These are phyloP conservation scores for Zygotorulaspora mrakii DNA, from an alignment of 1,139 yeast genomes.

Conservation along the genomic window DNA sequence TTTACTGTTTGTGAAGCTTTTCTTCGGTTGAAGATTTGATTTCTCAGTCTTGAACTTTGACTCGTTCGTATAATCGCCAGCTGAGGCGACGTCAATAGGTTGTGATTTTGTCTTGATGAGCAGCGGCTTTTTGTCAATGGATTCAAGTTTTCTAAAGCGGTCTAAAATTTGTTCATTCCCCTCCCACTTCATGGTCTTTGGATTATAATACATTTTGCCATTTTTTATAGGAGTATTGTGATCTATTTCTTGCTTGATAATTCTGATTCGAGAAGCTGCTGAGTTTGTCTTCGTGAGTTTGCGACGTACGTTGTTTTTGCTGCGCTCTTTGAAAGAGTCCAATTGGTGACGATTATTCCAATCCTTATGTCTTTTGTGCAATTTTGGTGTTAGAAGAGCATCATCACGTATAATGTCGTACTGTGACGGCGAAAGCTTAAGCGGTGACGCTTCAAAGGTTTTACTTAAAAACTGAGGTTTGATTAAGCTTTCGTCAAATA, in stretches of 20 bases:
- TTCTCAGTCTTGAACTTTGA: constrained; percentile 3
- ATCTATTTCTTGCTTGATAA: constrained; percentile 37
- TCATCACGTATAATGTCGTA: constrained; percentile 31
- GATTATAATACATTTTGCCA: constrained; percentile 49
- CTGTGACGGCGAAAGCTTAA: constrained; percentile 29
- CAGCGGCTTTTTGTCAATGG: constrained; percentile 25
- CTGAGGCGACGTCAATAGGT: constrained; percentile 1
- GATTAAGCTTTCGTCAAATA: constrained; percentile 24
- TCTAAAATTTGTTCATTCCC: constrained; percentile 55
- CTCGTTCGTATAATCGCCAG: background rate
- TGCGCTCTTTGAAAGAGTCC: constrained; percentile 28
- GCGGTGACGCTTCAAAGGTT: constrained; percentile 15
- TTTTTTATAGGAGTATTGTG: constrained; percentile 34
- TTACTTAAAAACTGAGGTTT: constrained; percentile 26
- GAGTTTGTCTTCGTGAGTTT: constrained; percentile 11
- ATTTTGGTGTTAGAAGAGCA: constrained; percentile 29
- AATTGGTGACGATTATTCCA: constrained; percentile 21
- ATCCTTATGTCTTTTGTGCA: constrained; percentile 27
- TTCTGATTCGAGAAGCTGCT: constrained; percentile 27
- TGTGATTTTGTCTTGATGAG: constrained; percentile 23
- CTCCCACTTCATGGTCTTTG: constrained; percentile 52
- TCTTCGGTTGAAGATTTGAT: constrained; percentile 9
- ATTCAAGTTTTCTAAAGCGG: constrained; percentile 40
- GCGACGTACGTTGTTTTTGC: constrained; percentile 8
- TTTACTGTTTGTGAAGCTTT: constrained; percentile 22